phyloP scores from a whole-genome alignment of 352 stramenopile species.

The Globisporangium carolinianum region DNA sequence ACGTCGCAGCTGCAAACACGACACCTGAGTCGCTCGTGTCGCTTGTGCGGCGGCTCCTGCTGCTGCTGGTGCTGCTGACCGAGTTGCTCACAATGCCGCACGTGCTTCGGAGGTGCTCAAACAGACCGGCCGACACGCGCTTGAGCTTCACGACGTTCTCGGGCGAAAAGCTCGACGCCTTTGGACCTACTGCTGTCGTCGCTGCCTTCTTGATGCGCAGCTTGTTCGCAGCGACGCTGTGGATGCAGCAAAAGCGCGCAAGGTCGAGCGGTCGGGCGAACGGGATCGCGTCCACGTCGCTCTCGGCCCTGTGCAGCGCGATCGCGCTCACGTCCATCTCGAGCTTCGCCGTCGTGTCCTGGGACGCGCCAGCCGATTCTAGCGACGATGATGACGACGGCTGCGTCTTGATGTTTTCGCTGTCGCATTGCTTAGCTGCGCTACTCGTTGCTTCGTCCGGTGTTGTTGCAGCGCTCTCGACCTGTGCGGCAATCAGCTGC shows the following conservation, averaged over 20 bases:
- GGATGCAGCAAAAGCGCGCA: slow-evolving; percentile 35
- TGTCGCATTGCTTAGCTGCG: slow-evolving; percentile 5
- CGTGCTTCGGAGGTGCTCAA: slow-evolving; percentile 32
- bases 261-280: slow-evolving; percentile 51
- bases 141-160: slow-evolving; percentile 50
- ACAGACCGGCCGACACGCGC: slow-evolving; percentile 46
- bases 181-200: not conserved
- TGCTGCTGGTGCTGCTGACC: not conserved
- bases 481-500: not conserved
- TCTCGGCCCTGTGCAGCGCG: not conserved
- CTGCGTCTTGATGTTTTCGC: slow-evolving; percentile 15
- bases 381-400: too few species aligned
- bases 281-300: slow-evolving; percentile 32
- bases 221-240: slow-evolving; percentile 19
- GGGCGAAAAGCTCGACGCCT: slow-evolving; percentile 29
- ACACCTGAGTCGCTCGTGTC: slow-evolving; percentile 1
- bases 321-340: not conserved
- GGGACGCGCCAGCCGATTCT: not conserved
- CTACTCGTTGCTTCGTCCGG: slow-evolving; percentile 3
- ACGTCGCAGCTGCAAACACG: slow-evolving; percentile 37
- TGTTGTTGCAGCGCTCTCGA: not conserved
- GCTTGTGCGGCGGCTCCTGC: slow-evolving; percentile 5
- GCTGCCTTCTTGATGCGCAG: slow-evolving; percentile 1
- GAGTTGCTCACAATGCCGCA: slow-evolving; percentile 17
- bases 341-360: not conserved